A percentile compares a stretch with the other conserved stretches of the same genome.
phyloP scores from a whole-genome alignment of 2,329 filamentous ascomycete species.

The Penicillium sp. region DNA sequence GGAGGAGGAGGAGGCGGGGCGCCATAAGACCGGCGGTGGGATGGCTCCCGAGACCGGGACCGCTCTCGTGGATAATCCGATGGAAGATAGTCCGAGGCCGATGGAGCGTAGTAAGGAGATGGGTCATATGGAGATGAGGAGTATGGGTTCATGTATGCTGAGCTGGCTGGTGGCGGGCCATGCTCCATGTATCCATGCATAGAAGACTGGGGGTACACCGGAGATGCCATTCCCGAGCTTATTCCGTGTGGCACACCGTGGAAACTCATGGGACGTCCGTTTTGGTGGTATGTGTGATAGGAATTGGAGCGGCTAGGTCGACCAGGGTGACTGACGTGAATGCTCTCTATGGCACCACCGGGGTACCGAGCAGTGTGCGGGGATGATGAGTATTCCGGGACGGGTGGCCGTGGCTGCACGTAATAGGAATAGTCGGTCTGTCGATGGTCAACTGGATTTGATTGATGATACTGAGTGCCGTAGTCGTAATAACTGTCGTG shows the following conservation, averaged over 20 bases:
- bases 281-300: slow-evolving; percentile 40
- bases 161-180: slow-evolving; percentile 40
- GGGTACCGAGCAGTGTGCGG: slow-evolving; percentile 33
- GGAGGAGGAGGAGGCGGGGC: slow-evolving; percentile 27
- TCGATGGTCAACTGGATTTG: slow-evolving; percentile 32
- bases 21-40: slow-evolving; percentile 37
- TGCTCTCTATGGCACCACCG: slow-evolving; percentile 31
- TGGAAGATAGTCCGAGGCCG: slow-evolving; percentile 29
- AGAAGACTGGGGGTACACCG: slow-evolving; percentile 27
- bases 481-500: slow-evolving; percentile 39
- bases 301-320: slow-evolving; percentile 35
- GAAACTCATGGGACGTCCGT: slow-evolving; percentile 40
- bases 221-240: slow-evolving; percentile 24
- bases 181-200: slow-evolving; percentile 32
- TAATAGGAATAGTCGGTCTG: slow-evolving; percentile 34
- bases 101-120: slow-evolving; percentile 29
- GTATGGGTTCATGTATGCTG: slow-evolving; percentile 38
- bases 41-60: slow-evolving; percentile 36
- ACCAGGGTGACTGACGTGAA: slow-evolving; percentile 30
- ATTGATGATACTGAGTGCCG: slow-evolving; percentile 36
- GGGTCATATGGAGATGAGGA: slow-evolving; percentile 34
- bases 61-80: slow-evolving; percentile 35
- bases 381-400: slow-evolving; percentile 34
- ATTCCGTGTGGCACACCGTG: slow-evolving; percentile 38
- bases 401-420: slow-evolving; percentile 25